Base-by-base conservation (phyloP, 768 basidiomycete species). In the Auricularia cornea region DNA sequence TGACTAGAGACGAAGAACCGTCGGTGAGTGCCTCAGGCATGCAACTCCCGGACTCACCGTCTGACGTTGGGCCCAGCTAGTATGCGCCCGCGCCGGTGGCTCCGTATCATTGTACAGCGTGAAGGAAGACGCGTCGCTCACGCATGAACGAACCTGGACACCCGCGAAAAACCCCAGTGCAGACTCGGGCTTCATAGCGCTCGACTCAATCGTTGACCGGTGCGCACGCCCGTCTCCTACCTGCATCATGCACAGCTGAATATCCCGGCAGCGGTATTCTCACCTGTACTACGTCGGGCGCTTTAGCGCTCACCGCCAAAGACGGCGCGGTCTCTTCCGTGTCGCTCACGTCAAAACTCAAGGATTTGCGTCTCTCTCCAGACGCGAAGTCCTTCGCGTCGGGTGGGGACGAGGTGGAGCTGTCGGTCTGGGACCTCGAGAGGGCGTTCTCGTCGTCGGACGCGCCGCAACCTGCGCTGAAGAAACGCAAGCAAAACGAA, bases 381-480 rank as follows among this genome's bases (percentile, higher is more conserved):
- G 76, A 82, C 63, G 75, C 74, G 2, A 71, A 78, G 38, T 81
- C 80, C 0, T 93, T 94, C 75, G 81, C 86, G 2, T 94, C 92
- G 65, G 92, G 88, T 14, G 92, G 92, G 2, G 86, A 93, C 66
- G 92, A 94, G 73, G 90, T 94, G 20, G 89, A 92, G 63, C 72
- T 90, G 2, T 93, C 91, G 1, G 70, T 93, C 3, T 94, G 92
- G 92, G 78, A 89, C 69, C 80, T 82, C 6, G 87, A 92, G 68
- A 67, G 79, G 73, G 70, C 90, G 74, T 78, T 83, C 71, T 65
- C 70, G 57, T 32, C 73, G 59, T 65, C 30, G 29, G 26, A 72
- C 10, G 63, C 66, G 16, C 64, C 72, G 3, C 59, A 67, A 3
- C 20, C 67, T 29, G 52, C 61, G 14, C 66, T 26, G 67, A 87